Conservation (phyloP, 352 stramenopile genomes). For the Globisporangium nagaii region DNA sequence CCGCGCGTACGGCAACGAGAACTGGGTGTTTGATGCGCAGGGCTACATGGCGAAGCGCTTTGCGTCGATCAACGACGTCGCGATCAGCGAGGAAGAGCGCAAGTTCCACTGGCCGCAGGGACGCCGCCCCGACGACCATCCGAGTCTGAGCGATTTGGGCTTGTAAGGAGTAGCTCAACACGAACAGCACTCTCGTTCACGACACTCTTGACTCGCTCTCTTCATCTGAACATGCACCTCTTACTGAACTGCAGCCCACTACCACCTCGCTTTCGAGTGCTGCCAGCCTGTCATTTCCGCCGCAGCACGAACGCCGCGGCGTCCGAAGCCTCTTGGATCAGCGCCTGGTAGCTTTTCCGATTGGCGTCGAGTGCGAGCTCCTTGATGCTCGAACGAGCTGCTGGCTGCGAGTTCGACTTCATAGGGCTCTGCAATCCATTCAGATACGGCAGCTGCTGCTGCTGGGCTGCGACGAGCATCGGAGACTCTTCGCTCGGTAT, state of each 20-base stretch:
- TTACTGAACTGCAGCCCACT: too few species aligned
- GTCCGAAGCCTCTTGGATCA: conserved; percentile 8
- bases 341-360: conserved; percentile 5
- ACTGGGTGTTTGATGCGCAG: conserved; percentile 83
- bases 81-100: conserved; percentile 65
- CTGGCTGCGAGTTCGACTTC: background rate
- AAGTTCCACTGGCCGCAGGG: conserved; percentile 57
- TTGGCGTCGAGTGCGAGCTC: conserved; percentile 4
- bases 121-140: conserved; percentile 39
- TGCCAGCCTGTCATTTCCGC: background rate
- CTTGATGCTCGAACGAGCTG: conserved; percentile 3
- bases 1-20: conserved; percentile 85
- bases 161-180: too few species aligned
- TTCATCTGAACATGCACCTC: too few species aligned
- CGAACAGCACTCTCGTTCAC: too few species aligned
- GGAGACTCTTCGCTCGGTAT: background rate
- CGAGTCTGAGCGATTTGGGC: conserved; percentile 27
- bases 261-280: too few species aligned
- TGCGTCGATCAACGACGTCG: conserved; percentile 85
- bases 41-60: conserved; percentile 84
- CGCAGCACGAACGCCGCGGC: background rate
- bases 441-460: background rate
- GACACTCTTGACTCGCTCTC: too few species aligned
- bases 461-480: background rate
- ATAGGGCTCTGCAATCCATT: background rate